Conservation (phyloP, 306 rosid genomes). For the Malus asiatica region DNA sequence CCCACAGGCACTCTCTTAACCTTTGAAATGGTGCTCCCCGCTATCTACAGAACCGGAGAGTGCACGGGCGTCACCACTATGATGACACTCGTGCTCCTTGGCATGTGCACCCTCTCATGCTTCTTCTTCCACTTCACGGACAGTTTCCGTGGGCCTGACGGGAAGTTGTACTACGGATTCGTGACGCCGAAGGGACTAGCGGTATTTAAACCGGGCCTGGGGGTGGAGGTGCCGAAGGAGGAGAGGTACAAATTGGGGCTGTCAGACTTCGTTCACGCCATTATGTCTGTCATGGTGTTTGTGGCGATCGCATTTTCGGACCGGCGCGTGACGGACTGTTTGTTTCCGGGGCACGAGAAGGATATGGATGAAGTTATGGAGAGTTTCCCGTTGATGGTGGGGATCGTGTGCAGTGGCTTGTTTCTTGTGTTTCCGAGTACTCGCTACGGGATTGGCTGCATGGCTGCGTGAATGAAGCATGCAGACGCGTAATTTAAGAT, state of each 20-base stretch:
- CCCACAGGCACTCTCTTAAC: conserved; percentile 76
- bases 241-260: conserved; percentile 33
- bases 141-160: conserved; percentile 54
- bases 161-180: conserved; percentile 55
- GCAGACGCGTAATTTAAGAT: background rate
- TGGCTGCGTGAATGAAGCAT: conserved; percentile 34
- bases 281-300: conserved; percentile 74
- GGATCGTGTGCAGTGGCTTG: conserved; percentile 52
- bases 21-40: conserved; percentile 76
- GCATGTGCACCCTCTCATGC: conserved; percentile 55
- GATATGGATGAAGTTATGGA: conserved; percentile 73
- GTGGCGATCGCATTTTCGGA: conserved; percentile 74
- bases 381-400: conserved; percentile 70
- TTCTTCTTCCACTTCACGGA: conserved; percentile 78
- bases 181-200: conserved; percentile 55
- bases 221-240: conserved; percentile 39
- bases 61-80: conserved; percentile 40
- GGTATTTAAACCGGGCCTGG: conserved; percentile 51
- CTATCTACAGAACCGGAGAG: conserved; percentile 46
- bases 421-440: conserved; percentile 67
- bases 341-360: conserved; percentile 55
- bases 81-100: conserved; percentile 43
- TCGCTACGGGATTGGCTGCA: conserved; percentile 63
- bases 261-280: conserved; percentile 60
- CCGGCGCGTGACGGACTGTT: conserved; percentile 51